Conservation (phyloP, 2,329 filamentous ascomycete species). For the Apiospora hydei region DNA sequence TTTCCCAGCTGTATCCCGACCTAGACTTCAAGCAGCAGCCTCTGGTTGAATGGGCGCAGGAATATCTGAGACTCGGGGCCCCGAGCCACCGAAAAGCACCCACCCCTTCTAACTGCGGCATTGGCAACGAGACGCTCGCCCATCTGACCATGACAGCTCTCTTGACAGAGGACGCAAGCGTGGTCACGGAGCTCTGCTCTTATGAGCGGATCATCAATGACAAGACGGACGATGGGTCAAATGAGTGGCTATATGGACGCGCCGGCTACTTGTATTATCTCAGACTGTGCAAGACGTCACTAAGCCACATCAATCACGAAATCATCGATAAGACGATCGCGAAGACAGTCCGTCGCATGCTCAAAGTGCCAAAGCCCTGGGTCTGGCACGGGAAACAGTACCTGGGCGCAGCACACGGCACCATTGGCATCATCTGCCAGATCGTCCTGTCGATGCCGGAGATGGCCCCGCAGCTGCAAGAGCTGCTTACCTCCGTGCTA, state of each 20-base stretch:
- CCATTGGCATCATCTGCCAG: conserved; percentile 75
- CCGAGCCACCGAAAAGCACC: conserved; percentile 43
- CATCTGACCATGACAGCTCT: conserved; percentile 54
- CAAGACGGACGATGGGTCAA: conserved; percentile 53
- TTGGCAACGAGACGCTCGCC: conserved; percentile 57
- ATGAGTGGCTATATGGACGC: conserved; percentile 72
- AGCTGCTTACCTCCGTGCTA: conserved; percentile 61
- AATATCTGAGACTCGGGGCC: conserved; percentile 52
- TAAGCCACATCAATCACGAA: conserved; percentile 51
- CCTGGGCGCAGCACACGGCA: conserved; percentile 72
- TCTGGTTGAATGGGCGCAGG: conserved; percentile 53
- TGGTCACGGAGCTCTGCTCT: conserved; percentile 50
- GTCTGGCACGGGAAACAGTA: conserved; percentile 69
- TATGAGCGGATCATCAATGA: conserved; percentile 52
- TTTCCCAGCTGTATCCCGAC: conserved; percentile 53
- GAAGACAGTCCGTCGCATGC: conserved; percentile 65
- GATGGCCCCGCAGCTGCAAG: conserved; percentile 60
- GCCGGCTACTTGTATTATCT: conserved; percentile 74
- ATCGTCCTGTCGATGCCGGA: conserved; percentile 64
- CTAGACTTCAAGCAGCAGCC: conserved; percentile 51
- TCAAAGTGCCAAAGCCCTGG: conserved; percentile 62
- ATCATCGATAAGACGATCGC: conserved; percentile 61
- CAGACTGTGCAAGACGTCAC: conserved; percentile 59
- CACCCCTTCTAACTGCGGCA: conserved; percentile 54
- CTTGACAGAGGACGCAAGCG: conserved; percentile 46